These are phyloP conservation scores for Solanum pimpinellifolium DNA, from an alignment of 257 asterid genomes.

Conservation along the genomic window DNA sequence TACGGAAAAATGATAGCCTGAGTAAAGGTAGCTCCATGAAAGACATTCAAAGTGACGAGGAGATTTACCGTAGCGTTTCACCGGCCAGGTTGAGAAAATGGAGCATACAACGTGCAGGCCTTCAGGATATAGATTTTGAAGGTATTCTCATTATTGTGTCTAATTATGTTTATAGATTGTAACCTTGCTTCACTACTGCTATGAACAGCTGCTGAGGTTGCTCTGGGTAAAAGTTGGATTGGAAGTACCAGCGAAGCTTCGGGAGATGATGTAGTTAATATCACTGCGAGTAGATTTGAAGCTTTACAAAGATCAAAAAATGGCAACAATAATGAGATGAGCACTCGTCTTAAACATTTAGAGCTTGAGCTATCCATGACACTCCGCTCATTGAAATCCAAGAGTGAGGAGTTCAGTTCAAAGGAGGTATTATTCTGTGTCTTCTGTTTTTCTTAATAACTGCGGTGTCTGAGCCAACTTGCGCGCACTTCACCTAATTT, in stretches of 20 bases:
- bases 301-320: constrained; percentile 17
- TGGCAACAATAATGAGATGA: constrained; percentile 25
- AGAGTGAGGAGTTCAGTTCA: constrained; percentile 16
- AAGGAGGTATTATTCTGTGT: constrained; percentile 31
- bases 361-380: constrained; percentile 56
- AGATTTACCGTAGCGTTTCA: constrained; percentile 21
- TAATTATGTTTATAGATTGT: neutral
- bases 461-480: neutral
- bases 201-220: constrained; percentile 79
- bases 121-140: constrained; percentile 40
- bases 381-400: constrained; percentile 43
- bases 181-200: neutral
- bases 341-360: constrained; percentile 40
- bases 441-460: neutral
- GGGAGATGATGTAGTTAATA: constrained; percentile 14
- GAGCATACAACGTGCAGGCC: constrained; percentile 49
- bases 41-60: constrained; percentile 9
- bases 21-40: constrained; percentile 10
- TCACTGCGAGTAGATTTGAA: constrained; percentile 16
- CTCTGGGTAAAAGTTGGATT: constrained; percentile 7
- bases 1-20: constrained; percentile 20
- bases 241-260: constrained; percentile 20
- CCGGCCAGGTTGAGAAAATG: constrained; percentile 68
- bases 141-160: constrained; percentile 19
- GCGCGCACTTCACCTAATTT: neutral